Evolutionary conservation across 2,329 filamentous ascomycete genomes (phyloP).

Genomic region (Chlorencoelia australis): DNA sequence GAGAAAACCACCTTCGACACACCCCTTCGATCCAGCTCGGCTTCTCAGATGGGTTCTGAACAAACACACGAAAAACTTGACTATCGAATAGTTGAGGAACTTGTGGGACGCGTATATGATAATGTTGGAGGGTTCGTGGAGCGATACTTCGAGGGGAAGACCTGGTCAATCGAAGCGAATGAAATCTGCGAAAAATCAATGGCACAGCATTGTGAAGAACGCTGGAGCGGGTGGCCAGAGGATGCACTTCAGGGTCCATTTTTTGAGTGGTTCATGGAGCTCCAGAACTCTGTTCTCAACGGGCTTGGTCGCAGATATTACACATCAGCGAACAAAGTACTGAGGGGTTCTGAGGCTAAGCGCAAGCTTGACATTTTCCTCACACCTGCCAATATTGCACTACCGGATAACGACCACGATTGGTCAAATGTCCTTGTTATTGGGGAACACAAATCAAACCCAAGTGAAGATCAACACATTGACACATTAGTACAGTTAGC

Average conservation of each 20-base stretch:
- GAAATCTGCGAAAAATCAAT: conserved; percentile 19
- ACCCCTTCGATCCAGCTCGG: conserved; percentile 10
- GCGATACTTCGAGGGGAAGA: conserved; percentile 16
- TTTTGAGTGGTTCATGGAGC: conserved; percentile 19
- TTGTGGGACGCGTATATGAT: conserved; percentile 16
- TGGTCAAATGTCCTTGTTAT: conserved; percentile 34
- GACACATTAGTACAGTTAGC: conserved; percentile 20
- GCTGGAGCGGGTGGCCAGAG: conserved; percentile 17
- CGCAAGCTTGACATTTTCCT: conserved; percentile 22
- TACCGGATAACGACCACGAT: conserved; percentile 33
- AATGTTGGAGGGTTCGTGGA: conserved; percentile 18
- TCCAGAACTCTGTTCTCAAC: conserved; percentile 17
- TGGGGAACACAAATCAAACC: conserved; percentile 19
- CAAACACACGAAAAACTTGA: conserved; percentile 21
- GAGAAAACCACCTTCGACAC: conserved; percentile 7
- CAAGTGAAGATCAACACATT: conserved; percentile 13
- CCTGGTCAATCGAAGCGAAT: conserved; percentile 13
- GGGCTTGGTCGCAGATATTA: conserved; percentile 17
- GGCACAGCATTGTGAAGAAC: conserved; percentile 15
- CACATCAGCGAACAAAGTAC: conserved; percentile 20
- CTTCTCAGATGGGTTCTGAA: conserved; percentile 18
- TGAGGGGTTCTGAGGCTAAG: conserved; percentile 18
- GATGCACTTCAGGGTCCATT: conserved; percentile 16
- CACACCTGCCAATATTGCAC: conserved; percentile 10
- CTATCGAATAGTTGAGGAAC: conserved; percentile 21